These are phyloP conservation scores for Xylariaceae sp. DNA, from an alignment of 2,329 filamentous ascomycete genomes.

Conservation along the genomic window DNA sequence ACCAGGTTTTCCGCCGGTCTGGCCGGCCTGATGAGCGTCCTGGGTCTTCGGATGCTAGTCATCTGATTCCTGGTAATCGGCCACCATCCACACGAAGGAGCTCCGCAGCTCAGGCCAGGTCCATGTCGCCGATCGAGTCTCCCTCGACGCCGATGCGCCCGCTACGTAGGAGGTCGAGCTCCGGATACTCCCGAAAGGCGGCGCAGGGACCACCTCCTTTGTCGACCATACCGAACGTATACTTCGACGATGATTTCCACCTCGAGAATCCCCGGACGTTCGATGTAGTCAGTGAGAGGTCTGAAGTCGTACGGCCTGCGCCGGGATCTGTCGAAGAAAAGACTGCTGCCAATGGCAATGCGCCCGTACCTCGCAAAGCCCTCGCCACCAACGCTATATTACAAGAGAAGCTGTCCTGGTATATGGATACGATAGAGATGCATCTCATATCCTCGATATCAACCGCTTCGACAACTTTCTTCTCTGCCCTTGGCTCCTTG, in stretches of 20 bases:
- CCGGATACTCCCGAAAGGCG: slow-evolving; percentile 47
- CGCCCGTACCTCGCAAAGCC: slow-evolving; percentile 65
- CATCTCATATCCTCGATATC: slow-evolving; percentile 96
- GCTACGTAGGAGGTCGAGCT: slow-evolving; percentile 34
- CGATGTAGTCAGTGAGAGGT: slow-evolving; percentile 91
- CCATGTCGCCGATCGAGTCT: slow-evolving; percentile 42
- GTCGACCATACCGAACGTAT: slow-evolving; percentile 85
- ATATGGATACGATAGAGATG: slow-evolving; percentile 98
- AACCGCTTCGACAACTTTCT: slow-evolving; percentile 91
- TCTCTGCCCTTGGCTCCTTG: slow-evolving; percentile 84
- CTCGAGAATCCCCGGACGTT: slow-evolving; percentile 95
- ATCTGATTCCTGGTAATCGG: slow-evolving; percentile 38
- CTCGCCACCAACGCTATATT: slow-evolving; percentile 94
- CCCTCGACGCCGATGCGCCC: slow-evolving; percentile 26
- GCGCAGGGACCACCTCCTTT: slow-evolving; percentile 73
- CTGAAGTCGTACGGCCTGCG: slow-evolving; percentile 77
- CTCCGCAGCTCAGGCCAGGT: slow-evolving; percentile 39
- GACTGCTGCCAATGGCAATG: slow-evolving; percentile 47
- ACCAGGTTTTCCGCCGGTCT: slow-evolving; percentile 28
- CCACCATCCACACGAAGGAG: slow-evolving; percentile 33
- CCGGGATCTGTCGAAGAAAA: slow-evolving; percentile 48
- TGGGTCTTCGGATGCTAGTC: slow-evolving; percentile 30
- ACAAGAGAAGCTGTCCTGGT: slow-evolving; percentile 98
- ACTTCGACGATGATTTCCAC: slow-evolving; percentile 92
- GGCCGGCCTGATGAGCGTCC: slow-evolving; percentile 35